These are phyloP conservation scores for Sporothrix curviconia DNA, from an alignment of 2,329 filamentous ascomycete species.

Conservation along the genomic window DNA sequence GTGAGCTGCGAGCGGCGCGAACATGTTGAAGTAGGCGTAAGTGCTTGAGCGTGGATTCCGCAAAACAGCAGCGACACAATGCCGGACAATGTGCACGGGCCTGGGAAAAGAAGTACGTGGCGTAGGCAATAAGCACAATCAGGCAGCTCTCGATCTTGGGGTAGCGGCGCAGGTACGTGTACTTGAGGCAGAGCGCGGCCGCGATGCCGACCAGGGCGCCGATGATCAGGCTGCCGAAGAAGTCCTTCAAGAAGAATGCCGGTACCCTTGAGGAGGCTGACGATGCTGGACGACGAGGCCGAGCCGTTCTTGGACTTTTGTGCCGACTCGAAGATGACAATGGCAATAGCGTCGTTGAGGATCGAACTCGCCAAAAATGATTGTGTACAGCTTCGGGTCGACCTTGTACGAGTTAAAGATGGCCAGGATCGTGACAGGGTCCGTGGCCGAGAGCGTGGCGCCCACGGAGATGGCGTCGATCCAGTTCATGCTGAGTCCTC, in stretches of 20 bases:
- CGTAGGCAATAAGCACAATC: constrained; percentile 88
- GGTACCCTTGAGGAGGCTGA: constrained; percentile 83
- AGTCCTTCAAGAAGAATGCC: constrained; percentile 92
- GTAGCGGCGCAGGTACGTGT: constrained; percentile 85
- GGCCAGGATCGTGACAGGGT: constrained; percentile 93
- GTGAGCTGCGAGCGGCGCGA: constrained; percentile 91
- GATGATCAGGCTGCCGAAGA: constrained; percentile 89
- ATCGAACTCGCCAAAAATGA: constrained; percentile 99
- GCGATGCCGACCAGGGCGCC: constrained; percentile 80
- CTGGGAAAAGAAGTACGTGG: constrained; percentile 96
- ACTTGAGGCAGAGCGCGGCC: constrained; percentile 84
- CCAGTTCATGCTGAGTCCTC: constrained; percentile 83
- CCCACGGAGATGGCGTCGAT: constrained; percentile 96
- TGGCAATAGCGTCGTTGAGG: constrained; percentile 94
- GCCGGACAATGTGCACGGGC: constrained; percentile 89
- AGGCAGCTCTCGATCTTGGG: constrained; percentile 96
- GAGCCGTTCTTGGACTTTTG: constrained; percentile 80
- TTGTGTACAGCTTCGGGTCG: constrained; percentile 94
- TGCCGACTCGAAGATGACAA: constrained; percentile 96
- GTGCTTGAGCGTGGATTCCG: constrained; percentile 94
- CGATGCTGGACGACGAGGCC: constrained; percentile 63
- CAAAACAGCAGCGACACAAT: constrained; percentile 97
- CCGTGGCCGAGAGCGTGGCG: constrained; percentile 91
- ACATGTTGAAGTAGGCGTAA: constrained; percentile 99
- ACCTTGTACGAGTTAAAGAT: constrained; percentile 99